Conservation (phyloP, 768 basidiomycete species). For the Lactifluus hygrophoroides region DNA sequence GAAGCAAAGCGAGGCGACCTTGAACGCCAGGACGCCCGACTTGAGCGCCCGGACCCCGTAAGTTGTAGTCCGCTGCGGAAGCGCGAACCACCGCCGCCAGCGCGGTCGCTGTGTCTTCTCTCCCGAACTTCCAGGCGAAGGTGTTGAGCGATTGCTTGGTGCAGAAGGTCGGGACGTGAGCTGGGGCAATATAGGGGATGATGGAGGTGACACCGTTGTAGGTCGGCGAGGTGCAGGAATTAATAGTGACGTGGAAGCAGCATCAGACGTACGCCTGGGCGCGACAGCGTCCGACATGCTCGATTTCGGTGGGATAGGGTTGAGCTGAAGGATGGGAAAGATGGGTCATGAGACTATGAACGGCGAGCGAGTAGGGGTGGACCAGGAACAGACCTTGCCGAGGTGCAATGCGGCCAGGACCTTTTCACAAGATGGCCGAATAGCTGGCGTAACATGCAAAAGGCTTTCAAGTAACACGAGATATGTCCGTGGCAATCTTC, state of each 20-base stretch:
- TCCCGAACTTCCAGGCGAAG: background rate
- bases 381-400: conserved; percentile 52
- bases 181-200: background rate
- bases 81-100: background rate
- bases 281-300: conserved; percentile 11
- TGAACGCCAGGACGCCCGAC: conserved; percentile 23
- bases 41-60: conserved; percentile 5
- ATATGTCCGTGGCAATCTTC: conserved; percentile 65
- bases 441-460: conserved; percentile 48
- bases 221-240: conserved; percentile 12
- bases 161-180: conserved; percentile 17
- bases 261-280: conserved; percentile 9
- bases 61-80: background rate
- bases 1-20: conserved; percentile 24
- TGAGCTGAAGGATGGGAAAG: background rate
- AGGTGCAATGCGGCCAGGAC: conserved; percentile 61
- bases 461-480: conserved; percentile 67
- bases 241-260: conserved; percentile 10
- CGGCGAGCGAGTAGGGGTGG: background rate
- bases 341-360: background rate
- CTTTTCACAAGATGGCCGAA: conserved; percentile 65
- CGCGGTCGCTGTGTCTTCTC: background rate
- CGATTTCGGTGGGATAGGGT: conserved; percentile 9
- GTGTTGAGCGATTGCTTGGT: background rate
- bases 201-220: background rate